Evolutionary conservation across 208 protist species (phyloP), one percentile per base, ranked within the genome.

Genomic region (Trichomonas vaginalis): DNA sequence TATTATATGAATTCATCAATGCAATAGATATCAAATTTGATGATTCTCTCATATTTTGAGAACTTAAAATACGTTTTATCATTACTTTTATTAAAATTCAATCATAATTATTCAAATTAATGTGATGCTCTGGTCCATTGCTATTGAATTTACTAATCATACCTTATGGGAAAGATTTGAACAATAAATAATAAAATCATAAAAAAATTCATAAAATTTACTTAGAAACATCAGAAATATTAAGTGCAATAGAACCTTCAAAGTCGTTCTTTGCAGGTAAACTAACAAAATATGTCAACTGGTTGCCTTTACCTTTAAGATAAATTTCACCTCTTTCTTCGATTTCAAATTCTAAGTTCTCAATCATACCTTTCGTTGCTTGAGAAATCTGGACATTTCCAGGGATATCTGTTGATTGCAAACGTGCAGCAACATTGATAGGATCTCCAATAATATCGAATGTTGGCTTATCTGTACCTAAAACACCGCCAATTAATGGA

Each of bases 371-470:
- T 9, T 92, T 48, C 6, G 86, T 92, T 4, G 40, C 45, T 35
- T 47, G 40, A 39, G 86, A 92, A 17, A 92, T 92, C 37, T 92
- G 86, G 27, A 92, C 45, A 3, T 39, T 27, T 23, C 86, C 86
- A 27, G 86, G 86, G 3, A 51, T 27, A 27, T 92, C 86, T 35
- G 86, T 92, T 15, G 45, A 51, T 32, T 92, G 86, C 0, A 92
- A 32, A 51, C 86, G 48, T 51, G 86, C 40, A 39, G 86, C 86
- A 0, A 92, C 86, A 45, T 92, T 51, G 6, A 92, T 92, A 51
- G 45, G 86, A 39, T 92, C 86, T 39, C 86, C 86, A 39, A 92
- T 92, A n/a, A 92, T 92, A 39, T 92, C 86, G 45, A 92, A 92
- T 39, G 46, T 35, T 39, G 86, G 86, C 37, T 92, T 92, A 39